These are phyloP conservation scores for Dionaea muscipula DNA, from an alignment of 179 eudicot species.

Conservation along the genomic window DNA sequence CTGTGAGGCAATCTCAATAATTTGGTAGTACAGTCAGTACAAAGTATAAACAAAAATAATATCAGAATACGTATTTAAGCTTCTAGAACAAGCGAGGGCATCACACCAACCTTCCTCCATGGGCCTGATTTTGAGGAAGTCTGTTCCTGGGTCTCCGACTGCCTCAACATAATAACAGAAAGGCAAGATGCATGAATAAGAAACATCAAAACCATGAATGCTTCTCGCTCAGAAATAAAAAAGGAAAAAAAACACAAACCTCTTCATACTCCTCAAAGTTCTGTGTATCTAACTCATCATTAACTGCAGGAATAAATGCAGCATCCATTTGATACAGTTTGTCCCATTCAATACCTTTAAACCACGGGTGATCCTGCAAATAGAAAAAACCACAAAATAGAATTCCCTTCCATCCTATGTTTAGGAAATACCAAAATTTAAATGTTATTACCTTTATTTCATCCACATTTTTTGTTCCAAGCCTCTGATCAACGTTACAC, in stretches of 20 bases:
- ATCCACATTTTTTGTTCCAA: conserved; percentile 66
- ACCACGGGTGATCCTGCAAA: conserved; percentile 69
- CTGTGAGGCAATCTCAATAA: too few relatives aligned
- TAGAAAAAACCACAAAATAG: conserved; percentile 7
- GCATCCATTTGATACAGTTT: conserved; percentile 66
- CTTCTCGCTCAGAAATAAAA: background rate
- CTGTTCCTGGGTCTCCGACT: conserved; percentile 41
- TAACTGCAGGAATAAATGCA: conserved; percentile 81
- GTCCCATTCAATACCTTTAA: conserved; percentile 58
- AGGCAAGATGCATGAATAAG: background rate
- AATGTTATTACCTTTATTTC: conserved; percentile 57
- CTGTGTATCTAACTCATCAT: conserved; percentile 78
- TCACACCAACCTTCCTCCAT: conserved; percentile 67
- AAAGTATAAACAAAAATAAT: background rate
- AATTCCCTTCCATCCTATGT: background rate
- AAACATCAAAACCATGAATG: background rate
- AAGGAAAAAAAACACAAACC: conserved; percentile 22
- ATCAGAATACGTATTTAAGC: background rate
- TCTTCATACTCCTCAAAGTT: conserved; percentile 84
- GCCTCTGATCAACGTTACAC: conserved; percentile 69
- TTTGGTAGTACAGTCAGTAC: too few relatives aligned
- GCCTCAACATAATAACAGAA: conserved; percentile 21
- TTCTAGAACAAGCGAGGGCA: background rate
- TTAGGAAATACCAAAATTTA: too few relatives aligned
- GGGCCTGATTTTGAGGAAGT: conserved; percentile 59